Conservation (phyloP, 208 protist species). For the Trypanosoma mega region DNA sequence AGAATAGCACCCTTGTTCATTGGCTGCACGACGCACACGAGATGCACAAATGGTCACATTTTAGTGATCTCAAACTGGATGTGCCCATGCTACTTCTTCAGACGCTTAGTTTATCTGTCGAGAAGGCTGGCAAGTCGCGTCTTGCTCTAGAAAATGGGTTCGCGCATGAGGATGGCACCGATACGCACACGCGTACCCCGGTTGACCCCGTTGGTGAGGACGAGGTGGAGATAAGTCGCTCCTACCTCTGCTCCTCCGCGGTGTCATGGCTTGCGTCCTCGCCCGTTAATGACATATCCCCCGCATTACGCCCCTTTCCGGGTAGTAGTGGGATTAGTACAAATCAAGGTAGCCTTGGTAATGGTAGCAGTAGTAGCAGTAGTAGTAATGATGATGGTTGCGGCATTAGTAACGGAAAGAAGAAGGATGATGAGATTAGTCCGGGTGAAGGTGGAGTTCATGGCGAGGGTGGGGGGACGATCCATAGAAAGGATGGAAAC, state of each 20-base stretch:
- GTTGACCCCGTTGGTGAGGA: slow-evolving; percentile 56
- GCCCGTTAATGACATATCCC: slow-evolving; percentile 22
- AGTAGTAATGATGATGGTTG: too few species aligned
- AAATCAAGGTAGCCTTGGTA: not conserved
- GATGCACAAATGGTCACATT: slow-evolving; percentile 83
- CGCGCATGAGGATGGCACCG: too few species aligned
- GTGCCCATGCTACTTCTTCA: slow-evolving; percentile 80
- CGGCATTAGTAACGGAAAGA: too few species aligned
- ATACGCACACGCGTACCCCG: too few species aligned
- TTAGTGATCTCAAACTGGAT: slow-evolving; percentile 54
- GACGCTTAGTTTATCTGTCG: slow-evolving; percentile 55
- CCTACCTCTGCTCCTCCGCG: slow-evolving; percentile 57
- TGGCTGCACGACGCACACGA: slow-evolving; percentile 89
- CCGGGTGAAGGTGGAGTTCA: not conserved
- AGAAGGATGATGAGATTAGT: too few species aligned
- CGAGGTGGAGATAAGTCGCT: slow-evolving; percentile 71
- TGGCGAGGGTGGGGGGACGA: not conserved
- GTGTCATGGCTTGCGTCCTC: slow-evolving; percentile 67
- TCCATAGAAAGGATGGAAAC: not conserved
- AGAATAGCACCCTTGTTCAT: slow-evolving; percentile 79
- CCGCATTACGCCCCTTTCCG: not conserved
- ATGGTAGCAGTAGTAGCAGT: not conserved
- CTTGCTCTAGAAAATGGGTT: too few species aligned
- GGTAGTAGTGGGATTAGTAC: not conserved
- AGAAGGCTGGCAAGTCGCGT: slow-evolving; percentile 22